phyloP scores from a whole-genome alignment of 768 basidiomycete genomes.

The Boletus edulis region DNA sequence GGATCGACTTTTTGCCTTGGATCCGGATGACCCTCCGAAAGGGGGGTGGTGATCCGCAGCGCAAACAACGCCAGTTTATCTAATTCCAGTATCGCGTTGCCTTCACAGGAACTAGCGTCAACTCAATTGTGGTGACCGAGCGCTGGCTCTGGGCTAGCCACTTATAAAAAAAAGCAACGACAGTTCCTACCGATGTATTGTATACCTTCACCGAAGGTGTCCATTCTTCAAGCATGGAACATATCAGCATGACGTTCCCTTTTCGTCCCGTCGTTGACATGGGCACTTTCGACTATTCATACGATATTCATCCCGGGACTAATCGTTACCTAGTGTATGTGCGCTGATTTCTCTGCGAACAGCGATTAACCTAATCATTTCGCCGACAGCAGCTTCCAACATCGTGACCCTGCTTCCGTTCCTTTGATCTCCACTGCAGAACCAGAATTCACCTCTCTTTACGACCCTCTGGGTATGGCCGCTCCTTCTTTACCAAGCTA shows the following conservation, averaged over 20 bases:
- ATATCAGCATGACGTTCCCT: neutral
- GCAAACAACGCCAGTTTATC: neutral
- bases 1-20: neutral
- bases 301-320: neutral
- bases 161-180: neutral
- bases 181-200: too few relatives aligned
- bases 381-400: neutral
- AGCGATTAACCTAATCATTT: neutral
- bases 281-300: neutral
- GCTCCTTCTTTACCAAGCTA: neutral
- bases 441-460: neutral
- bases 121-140: neutral
- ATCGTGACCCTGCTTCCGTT: neutral
- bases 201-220: neutral
- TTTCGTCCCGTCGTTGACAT: neutral
- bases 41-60: neutral
- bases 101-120: neutral
- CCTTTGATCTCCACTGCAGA: neutral
- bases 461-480: neutral
- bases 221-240: neutral
- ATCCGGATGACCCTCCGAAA: neutral
- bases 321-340: constrained; percentile 2
- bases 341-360: neutral
- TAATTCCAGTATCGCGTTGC: neutral
- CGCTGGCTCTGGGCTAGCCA: neutral